These are phyloP conservation scores for Taphrina confusa DNA, from an alignment of 1,139 yeast genomes.

Conservation along the genomic window DNA sequence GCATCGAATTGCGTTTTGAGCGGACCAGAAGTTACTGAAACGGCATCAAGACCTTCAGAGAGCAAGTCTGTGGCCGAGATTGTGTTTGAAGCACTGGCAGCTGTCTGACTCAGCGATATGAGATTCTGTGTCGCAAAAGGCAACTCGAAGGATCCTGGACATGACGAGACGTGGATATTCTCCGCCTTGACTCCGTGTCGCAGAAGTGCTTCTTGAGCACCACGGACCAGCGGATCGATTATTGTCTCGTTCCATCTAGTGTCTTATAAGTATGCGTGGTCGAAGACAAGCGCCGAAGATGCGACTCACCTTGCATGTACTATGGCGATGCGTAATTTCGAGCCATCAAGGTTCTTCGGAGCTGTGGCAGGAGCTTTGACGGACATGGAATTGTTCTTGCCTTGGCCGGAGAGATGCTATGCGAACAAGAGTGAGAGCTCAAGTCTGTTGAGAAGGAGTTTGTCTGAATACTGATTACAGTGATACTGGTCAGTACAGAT, in stretches of 20 bases:
- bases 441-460: too few relatives aligned
- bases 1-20: slow-evolving; percentile 63
- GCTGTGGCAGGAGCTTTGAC: slow-evolving; percentile 32
- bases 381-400: too few relatives aligned
- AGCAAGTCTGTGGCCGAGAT: slow-evolving; percentile 29
- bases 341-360: slow-evolving; percentile 32
- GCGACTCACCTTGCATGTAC: slow-evolving; percentile 36
- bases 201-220: slow-evolving; percentile 63
- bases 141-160: slow-evolving; percentile 92
- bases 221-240: slow-evolving; percentile 76
- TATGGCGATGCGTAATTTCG: slow-evolving; percentile 33
- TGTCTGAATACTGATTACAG: too few relatives aligned
- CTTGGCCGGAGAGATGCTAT: too few relatives aligned
- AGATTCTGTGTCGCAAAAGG: slow-evolving; percentile 51
- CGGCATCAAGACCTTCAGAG: slow-evolving; percentile 24
- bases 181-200: slow-evolving; percentile 68
- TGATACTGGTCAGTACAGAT: too few relatives aligned
- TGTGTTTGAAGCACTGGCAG: slow-evolving; percentile 17
- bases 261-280: slow-evolving; percentile 56
- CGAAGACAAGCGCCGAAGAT: not conserved
- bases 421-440: too few relatives aligned
- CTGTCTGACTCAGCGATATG: slow-evolving; percentile 16
- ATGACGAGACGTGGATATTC: slow-evolving; percentile 76
- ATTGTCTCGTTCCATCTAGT: slow-evolving; percentile 81
- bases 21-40: slow-evolving; percentile 43